Conservation (phyloP, 768 basidiomycete species). For the Fomitopsis pulvina region DNA sequence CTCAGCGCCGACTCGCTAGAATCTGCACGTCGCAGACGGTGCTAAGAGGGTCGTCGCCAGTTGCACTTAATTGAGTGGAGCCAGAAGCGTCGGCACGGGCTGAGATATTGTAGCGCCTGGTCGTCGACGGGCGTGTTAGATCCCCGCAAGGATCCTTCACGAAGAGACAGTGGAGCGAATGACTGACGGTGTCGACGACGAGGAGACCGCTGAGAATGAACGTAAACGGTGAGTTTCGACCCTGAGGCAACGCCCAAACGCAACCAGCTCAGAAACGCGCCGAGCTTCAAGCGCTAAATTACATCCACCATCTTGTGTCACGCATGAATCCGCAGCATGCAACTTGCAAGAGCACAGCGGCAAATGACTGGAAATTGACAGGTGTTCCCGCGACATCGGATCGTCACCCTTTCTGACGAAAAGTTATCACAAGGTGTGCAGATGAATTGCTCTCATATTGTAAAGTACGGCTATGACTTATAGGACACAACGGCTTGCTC, state of each 20-base stretch:
- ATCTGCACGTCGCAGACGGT: neutral
- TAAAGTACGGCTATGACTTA: neutral
- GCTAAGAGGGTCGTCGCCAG: conserved; percentile 7
- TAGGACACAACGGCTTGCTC: neutral
- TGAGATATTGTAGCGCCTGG: conserved; percentile 1
- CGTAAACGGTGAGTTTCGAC: neutral
- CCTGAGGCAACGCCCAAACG: neutral
- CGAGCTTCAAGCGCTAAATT: neutral
- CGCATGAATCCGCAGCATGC: neutral
- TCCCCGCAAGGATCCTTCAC: neutral
- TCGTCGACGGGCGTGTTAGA: neutral
- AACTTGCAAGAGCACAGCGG: too few species aligned
- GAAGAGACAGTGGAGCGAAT: neutral
- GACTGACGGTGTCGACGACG: neutral
- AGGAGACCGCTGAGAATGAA: neutral
- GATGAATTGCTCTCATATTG: too few species aligned
- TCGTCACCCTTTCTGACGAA: too few species aligned
- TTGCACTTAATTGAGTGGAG: conserved; percentile 13
- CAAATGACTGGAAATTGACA: too few species aligned
- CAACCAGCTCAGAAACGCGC: neutral
- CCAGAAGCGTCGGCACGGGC: conserved; percentile 10
- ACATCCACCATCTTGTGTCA: neutral
- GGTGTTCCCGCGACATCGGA: too few species aligned
- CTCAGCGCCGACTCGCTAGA: neutral
- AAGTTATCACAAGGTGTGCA: too few species aligned